Evolutionary conservation across 2,329 filamentous ascomycete genomes (phyloP).

Genomic region (Truncatella angustata): DNA sequence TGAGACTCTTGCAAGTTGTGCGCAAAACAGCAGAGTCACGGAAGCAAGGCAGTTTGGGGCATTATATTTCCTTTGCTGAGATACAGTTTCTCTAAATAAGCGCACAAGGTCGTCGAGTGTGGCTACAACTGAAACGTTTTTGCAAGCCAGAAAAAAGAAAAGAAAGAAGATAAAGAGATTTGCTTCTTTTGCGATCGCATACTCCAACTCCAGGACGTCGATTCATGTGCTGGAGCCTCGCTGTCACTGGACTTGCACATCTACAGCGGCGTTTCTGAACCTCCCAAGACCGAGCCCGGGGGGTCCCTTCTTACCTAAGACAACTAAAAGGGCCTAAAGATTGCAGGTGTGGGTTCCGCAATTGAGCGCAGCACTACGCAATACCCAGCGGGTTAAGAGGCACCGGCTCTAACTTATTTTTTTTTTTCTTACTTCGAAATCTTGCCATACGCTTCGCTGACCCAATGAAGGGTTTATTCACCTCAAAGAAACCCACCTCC

Average conservation of each 20-base stretch:
- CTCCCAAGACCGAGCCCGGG: conserved; percentile 3
- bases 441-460: conserved; percentile 14
- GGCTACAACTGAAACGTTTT: too few relatives aligned
- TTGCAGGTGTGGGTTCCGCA: conserved; percentile 4
- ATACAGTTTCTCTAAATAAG: too few relatives aligned
- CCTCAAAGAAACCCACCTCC: conserved; percentile 27
- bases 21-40: neutral
- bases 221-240: neutral
- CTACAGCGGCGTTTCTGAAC: neutral
- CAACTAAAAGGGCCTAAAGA: too few relatives aligned
- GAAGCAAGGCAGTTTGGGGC: too few relatives aligned
- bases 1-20: neutral
- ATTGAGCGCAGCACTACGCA: too few relatives aligned
- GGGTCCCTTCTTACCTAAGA: conserved; percentile 7
- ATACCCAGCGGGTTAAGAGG: neutral
- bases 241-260: neutral
- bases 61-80: too few relatives aligned
- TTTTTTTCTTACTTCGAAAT: too few relatives aligned
- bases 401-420: conserved; percentile 4
- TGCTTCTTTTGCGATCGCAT: neutral
- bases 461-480: conserved; percentile 34
- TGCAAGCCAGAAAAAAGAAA: too few relatives aligned
- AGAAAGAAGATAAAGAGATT: neutral
- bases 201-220: neutral
- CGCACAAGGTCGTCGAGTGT: too few relatives aligned